Base-by-base conservation (phyloP, 768 basidiomycete genomes). In the Dendrothele bispora region DNA sequence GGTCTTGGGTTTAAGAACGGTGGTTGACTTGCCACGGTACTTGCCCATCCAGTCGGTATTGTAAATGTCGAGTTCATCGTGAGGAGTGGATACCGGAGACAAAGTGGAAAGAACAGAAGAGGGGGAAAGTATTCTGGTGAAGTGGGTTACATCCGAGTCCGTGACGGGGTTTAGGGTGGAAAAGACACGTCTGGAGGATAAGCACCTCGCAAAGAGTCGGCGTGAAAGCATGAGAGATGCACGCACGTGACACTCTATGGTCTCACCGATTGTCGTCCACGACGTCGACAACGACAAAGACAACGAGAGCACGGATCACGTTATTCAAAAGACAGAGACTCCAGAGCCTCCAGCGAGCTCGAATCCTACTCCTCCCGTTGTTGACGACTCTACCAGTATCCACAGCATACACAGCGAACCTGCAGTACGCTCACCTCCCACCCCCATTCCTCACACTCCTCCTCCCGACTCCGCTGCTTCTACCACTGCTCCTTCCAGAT, bases 41-140 rank as follows among this genome's bases (percentile, higher is more conserved):
- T 95, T 95, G 58, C 86, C 86, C 86, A 97, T 92, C 95, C 94
- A 97, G 65, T 99, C 95, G 54, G 78, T 71, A 65, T 99, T 98
- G 76, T 79, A 95, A 2, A 70, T 74, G 3, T 75, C 74, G 24
- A 98, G 79, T 53, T 97, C 95, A 10, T 82, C 72, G 7, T 71
- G 30, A n/a, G 79, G 49, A 15, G 68, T 56, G 7, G 75, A 64
- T 36, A 53, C 53, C 12, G 86, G 77, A 21, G 80, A 59, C 2
- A 88, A 72, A 7, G 86, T 86, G 17, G 89, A 84, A 14, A 91
- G 68, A 45, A 91, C 79, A 26, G 86, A 77, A 4, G 78, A 70
- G 1, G 75, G 46, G 0, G 85, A 73, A 6, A 91, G 78, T 44
- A 91, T 71, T 44, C 72, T 71, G n/a, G 80, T 59, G 62, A 91